phyloP scores from a whole-genome alignment of 2,329 filamentous ascomycete genomes.

The Cladosporium phlei region DNA sequence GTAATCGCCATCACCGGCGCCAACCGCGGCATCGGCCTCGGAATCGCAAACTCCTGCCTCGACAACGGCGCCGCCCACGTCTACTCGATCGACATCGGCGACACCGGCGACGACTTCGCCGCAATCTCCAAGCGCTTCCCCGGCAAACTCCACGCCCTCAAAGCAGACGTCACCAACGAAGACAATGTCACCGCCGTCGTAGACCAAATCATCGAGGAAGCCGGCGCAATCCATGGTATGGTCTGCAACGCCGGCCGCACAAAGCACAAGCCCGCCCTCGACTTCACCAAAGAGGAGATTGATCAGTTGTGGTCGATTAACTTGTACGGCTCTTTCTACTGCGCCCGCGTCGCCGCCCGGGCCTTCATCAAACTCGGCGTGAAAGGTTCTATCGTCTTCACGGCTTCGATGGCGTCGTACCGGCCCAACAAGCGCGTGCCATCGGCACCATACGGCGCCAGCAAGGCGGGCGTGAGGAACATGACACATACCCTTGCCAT shows the following conservation, averaged over 20 bases:
- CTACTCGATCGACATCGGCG: slow-evolving; percentile 31
- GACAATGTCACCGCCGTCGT: slow-evolving; percentile 21
- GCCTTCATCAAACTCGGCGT: slow-evolving; percentile 33
- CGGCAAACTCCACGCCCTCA: slow-evolving; percentile 32
- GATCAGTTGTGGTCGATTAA: slow-evolving; percentile 36
- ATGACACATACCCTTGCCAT: slow-evolving; percentile 55
- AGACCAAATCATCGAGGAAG: slow-evolving; percentile 21
- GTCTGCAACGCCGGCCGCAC: slow-evolving; percentile 29
- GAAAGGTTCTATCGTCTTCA: slow-evolving; percentile 32
- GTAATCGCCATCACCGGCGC: slow-evolving; percentile 83
- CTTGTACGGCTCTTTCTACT: slow-evolving; percentile 35
- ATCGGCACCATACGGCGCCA: slow-evolving; percentile 27
- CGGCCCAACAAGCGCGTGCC: slow-evolving; percentile 29
- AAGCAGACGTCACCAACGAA: slow-evolving; percentile 44
- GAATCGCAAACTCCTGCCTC: slow-evolving; percentile 30
- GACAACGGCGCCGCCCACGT: slow-evolving; percentile 26
- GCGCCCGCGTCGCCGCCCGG: slow-evolving; percentile 33
- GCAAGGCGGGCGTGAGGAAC: slow-evolving; percentile 45
- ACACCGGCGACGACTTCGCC: slow-evolving; percentile 28
- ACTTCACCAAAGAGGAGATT: slow-evolving; percentile 27
- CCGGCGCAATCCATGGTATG: slow-evolving; percentile 26
- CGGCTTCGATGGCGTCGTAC: slow-evolving; percentile 33
- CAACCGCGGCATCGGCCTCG: slow-evolving; percentile 70
- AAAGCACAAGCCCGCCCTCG: slow-evolving; percentile 28
- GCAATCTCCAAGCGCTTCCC: slow-evolving; percentile 23